Evolutionary conservation across 768 basidiomycete genomes (phyloP).

Genomic region (Boletus speciosus): DNA sequence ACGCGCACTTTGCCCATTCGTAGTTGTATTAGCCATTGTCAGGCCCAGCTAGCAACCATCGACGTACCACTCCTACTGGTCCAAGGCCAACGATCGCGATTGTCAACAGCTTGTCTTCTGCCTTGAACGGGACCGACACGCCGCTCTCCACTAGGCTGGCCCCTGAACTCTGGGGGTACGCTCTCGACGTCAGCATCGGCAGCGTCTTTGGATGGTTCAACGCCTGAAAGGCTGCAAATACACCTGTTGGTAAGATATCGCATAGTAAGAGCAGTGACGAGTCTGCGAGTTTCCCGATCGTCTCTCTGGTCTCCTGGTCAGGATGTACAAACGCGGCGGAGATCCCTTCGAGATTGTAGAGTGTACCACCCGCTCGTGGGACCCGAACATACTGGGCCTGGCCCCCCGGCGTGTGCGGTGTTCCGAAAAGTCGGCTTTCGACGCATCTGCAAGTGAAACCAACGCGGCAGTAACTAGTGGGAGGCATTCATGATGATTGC

Average conservation of each 20-base stretch:
- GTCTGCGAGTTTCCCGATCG: slow-evolving; percentile 48
- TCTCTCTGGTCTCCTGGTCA: slow-evolving; percentile 31
- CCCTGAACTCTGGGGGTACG: slow-evolving; percentile 49
- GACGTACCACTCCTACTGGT: slow-evolving; percentile 65
- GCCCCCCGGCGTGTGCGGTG: slow-evolving; percentile 61
- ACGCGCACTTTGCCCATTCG: slow-evolving; percentile 45
- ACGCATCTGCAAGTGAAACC: slow-evolving; percentile 73
- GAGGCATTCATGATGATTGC: not conserved
- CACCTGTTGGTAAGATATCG: slow-evolving; percentile 78
- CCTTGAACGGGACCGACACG: slow-evolving; percentile 28
- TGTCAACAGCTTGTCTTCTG: slow-evolving; percentile 51
- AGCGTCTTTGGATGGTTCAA: slow-evolving; percentile 68
- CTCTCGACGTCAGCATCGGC: slow-evolving; percentile 52
- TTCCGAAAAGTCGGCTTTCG: slow-evolving; percentile 60
- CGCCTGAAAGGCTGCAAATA: slow-evolving; percentile 71
- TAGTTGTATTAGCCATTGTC: not conserved
- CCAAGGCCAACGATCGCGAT: slow-evolving; percentile 73
- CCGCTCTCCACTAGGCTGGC: slow-evolving; percentile 1
- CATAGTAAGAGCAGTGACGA: slow-evolving; percentile 68
- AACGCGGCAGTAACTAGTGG: slow-evolving; percentile 59
- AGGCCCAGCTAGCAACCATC: not conserved
- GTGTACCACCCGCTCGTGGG: slow-evolving; percentile 75
- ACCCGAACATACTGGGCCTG: slow-evolving; percentile 81
- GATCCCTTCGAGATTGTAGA: slow-evolving; percentile 58
- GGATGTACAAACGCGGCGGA: slow-evolving; percentile 18